Conservation (phyloP, 2,329 filamentous ascomycete species). For the Bimuria novae-zelandiae region DNA sequence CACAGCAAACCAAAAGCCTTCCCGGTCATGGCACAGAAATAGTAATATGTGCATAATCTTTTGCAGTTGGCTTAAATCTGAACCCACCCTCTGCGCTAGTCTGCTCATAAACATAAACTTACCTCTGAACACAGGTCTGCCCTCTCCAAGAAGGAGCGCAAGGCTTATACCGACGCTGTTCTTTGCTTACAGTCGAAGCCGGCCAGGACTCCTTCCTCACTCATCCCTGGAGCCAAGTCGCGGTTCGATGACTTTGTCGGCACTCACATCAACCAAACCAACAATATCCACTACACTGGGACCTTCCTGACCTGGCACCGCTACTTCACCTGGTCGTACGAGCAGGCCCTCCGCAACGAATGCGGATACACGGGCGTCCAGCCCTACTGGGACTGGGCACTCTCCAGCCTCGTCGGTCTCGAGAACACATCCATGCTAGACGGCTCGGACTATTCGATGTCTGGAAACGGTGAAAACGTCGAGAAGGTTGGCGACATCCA, state of each 20-base stretch:
- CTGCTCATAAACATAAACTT: too few relatives aligned
- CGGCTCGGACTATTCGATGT: constrained; percentile 54
- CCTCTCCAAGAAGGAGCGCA: background rate
- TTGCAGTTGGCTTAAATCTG: too few relatives aligned
- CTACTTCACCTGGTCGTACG: constrained; percentile 50
- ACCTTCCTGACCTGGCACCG: constrained; percentile 50
- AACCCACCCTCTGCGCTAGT: too few relatives aligned
- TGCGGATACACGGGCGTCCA: constrained; percentile 50
- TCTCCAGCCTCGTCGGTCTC: constrained; percentile 53
- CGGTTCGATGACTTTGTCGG: constrained; percentile 24
- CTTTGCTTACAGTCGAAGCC: background rate
- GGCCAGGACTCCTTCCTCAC: background rate
- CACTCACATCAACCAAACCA: constrained; percentile 39
- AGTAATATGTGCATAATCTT: too few relatives aligned
- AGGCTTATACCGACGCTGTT: background rate
- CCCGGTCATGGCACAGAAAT: too few relatives aligned
- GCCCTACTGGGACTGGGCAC: constrained; percentile 60
- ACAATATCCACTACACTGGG: constrained; percentile 42
- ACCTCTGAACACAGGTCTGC: too few relatives aligned
- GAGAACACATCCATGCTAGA: constrained; percentile 57
- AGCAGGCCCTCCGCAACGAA: constrained; percentile 48
- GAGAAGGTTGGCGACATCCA: constrained; percentile 48
- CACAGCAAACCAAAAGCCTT: too few relatives aligned
- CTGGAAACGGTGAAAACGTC: too few relatives aligned
- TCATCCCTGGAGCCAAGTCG: constrained; percentile 20